Conservation (phyloP, 345 rosid species). For the Moricandia arvensis region DNA sequence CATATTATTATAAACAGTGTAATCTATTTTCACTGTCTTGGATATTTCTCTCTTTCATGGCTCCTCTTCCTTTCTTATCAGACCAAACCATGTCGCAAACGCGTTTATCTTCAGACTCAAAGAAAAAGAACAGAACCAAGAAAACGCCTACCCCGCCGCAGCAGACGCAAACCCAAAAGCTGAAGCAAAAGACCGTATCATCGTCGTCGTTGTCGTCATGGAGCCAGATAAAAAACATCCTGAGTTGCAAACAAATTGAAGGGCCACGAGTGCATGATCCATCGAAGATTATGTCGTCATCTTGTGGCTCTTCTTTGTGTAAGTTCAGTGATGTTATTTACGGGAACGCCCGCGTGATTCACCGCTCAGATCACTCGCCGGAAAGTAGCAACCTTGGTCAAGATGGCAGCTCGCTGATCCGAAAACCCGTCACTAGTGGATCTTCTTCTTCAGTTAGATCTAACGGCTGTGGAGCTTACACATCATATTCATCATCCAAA, state of each 20-base stretch:
- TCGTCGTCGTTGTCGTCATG: conserved; percentile 39
- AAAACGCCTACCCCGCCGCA: conserved; percentile 21
- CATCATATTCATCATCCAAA: conserved; percentile 38
- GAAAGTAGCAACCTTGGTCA: conserved; percentile 77
- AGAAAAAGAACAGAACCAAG: conserved; percentile 30
- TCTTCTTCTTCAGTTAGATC: conserved; percentile 34
- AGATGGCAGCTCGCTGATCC: conserved; percentile 54
- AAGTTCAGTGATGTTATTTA: conserved; percentile 34
- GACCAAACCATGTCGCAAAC: conserved; percentile 39
- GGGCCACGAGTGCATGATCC: conserved; percentile 72
- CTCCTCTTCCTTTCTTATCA: conserved; percentile 58
- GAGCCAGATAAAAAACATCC: conserved; percentile 88
- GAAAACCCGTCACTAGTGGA: conserved; percentile 41
- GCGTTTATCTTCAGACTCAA: conserved; percentile 28
- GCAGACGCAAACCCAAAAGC: conserved; percentile 35
- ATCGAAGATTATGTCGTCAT: conserved; percentile 44
- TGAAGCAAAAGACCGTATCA: conserved; percentile 40
- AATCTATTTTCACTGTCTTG: conserved; percentile 12
- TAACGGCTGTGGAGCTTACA: conserved; percentile 32
- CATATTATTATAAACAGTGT: conserved; percentile 1
- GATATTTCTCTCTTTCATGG: conserved; percentile 44
- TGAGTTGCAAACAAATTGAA: conserved; percentile 83
- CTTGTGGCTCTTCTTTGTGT: conserved; percentile 45
- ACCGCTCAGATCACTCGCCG: conserved; percentile 46
- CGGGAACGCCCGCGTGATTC: conserved; percentile 35